A percentile compares a stretch with the other conserved stretches of the same genome.
These are phyloP conservation scores for Yamadazyma dushanensis DNA, from an alignment of 1,139 yeast genomes.

Conservation along the genomic window DNA sequence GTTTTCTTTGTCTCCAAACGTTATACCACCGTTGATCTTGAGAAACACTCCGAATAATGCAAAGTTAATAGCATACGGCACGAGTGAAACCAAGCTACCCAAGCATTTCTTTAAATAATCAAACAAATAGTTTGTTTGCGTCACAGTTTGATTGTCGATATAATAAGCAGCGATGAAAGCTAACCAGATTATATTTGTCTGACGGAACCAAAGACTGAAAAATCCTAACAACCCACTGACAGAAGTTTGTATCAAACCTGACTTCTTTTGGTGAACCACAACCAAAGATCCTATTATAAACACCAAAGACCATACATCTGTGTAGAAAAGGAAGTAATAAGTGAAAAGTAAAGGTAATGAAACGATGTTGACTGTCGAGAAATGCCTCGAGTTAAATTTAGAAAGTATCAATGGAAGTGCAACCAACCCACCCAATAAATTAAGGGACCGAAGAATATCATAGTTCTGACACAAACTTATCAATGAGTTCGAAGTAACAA, in stretches of 20 bases:
- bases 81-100: conserved; percentile 23
- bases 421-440: conserved; percentile 61
- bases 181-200: conserved; percentile 89
- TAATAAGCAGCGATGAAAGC: conserved; percentile 58
- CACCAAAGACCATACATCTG: conserved; percentile 90
- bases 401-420: conserved; percentile 45
- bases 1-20: conserved; percentile 86
- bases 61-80: conserved; percentile 59
- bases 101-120: conserved; percentile 18
- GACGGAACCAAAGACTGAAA: conserved; percentile 71
- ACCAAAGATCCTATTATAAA: conserved; percentile 48
- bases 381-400: conserved; percentile 30
- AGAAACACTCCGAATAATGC: conserved; percentile 57
- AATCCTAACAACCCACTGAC: conserved; percentile 51
- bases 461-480: conserved; percentile 34
- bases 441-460: conserved; percentile 54
- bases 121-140: conserved; percentile 21
- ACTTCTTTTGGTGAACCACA: conserved; percentile 32
- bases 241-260: conserved; percentile 15
- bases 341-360: conserved; percentile 71
- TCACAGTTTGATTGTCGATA: conserved; percentile 35
- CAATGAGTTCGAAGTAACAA: conserved; percentile 10
- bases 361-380: conserved; percentile 50
- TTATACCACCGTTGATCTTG: conserved; percentile 69
- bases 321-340: conserved; percentile 78